Percentiles rank a stretch among this genome's conserved stretches.
phyloP scores from a whole-genome alignment of 352 stramenopile species.

The Pythium sp. region DNA sequence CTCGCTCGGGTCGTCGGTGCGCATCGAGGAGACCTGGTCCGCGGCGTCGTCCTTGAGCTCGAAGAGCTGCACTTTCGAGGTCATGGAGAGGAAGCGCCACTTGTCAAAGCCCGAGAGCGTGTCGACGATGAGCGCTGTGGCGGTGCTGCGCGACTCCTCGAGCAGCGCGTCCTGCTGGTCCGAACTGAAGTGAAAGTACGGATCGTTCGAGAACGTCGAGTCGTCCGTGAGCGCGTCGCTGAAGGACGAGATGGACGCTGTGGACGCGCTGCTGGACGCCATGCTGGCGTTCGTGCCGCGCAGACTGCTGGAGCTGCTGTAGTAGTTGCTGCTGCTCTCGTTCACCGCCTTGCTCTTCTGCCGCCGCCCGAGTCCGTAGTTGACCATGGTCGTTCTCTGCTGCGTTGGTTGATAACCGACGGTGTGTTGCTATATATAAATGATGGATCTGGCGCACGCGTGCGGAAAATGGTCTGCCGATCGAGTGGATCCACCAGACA shows the following conservation, averaged over 20 bases:
- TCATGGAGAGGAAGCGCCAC: conserved; percentile 54
- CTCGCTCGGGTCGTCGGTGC: conserved; percentile 22
- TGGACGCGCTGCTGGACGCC: conserved; percentile 9
- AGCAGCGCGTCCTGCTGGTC: conserved; percentile 49
- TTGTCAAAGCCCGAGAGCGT: conserved; percentile 58
- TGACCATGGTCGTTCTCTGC: conserved; percentile 8
- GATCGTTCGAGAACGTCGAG: conserved; percentile 23
- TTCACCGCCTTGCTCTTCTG: conserved; percentile 11
- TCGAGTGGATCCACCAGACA: not conserved
- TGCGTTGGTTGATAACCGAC: not conserved
- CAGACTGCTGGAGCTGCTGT: conserved; percentile 15
- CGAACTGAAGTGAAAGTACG: conserved; percentile 57
- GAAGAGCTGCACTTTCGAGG: conserved; percentile 44
- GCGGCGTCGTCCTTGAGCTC: conserved; percentile 45
- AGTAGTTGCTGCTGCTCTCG: conserved; percentile 14
- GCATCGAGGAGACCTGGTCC: conserved; percentile 48
- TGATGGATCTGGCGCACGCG: not conserved
- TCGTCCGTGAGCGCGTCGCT: conserved; percentile 8
- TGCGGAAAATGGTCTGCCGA: not conserved
- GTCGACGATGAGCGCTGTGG: conserved; percentile 56
- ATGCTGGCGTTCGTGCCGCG: conserved; percentile 16
- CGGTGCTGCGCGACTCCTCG: conserved; percentile 44
- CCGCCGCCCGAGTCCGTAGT: conserved; percentile 15
- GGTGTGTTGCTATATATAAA: not conserved
- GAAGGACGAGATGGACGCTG: conserved; percentile 13